Conservation (phyloP, 106 monocot genomes). For the Acanthochlamys bracteata region DNA sequence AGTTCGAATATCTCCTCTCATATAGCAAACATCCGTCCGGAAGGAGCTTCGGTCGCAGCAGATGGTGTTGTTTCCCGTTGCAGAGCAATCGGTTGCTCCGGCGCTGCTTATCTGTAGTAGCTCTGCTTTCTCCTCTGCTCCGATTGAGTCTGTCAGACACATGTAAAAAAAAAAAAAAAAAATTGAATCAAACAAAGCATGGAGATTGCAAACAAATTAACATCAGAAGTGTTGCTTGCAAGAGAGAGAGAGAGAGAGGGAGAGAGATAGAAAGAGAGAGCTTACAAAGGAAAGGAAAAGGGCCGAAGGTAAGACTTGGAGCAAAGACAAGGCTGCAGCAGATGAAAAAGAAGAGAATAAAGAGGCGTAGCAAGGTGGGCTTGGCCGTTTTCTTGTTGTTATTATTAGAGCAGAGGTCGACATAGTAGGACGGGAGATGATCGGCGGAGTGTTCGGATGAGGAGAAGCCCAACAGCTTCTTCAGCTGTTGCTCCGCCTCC, state of each 20-base stretch:
- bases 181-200: not conserved
- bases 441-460: too few species aligned
- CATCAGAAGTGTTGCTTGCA: too few species aligned
- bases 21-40: conserved; percentile 5
- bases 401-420: too few species aligned
- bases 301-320: conserved; percentile 13
- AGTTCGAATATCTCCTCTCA: conserved; percentile 1
- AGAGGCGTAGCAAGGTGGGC: conserved; percentile 8
- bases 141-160: not conserved
- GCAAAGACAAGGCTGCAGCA: conserved; percentile 2
- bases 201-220: not conserved
- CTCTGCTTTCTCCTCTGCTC: conserved; percentile 1
- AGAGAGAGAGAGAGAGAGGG: too few species aligned
- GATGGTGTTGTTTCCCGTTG: conserved; percentile 4
- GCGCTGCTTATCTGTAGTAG: too few species aligned
- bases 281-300: conserved; percentile 5
- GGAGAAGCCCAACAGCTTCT: not conserved
- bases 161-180: not conserved
- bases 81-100: not conserved
- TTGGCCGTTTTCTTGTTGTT: not conserved
- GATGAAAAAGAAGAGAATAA: conserved; percentile 5
- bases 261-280: too few species aligned
- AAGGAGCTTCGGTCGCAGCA: conserved; percentile 10
- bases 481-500: not conserved
- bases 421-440: not conserved